Evolutionary conservation across 176 grass and related monocot genomes (phyloP).

Genomic region (Rhynchospora tenuis): DNA sequence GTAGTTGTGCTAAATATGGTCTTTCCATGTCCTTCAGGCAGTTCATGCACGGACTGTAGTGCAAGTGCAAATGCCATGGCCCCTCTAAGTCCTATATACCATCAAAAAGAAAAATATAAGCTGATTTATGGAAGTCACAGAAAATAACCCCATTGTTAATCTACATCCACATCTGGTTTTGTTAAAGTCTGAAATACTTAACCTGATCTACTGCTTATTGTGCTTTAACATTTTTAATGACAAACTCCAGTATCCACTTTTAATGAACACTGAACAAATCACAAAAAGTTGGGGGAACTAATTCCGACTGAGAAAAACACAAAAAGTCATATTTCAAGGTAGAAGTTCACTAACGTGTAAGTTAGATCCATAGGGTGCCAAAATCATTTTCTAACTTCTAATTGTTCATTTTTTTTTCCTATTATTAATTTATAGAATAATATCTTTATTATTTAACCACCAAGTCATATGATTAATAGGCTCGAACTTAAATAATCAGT

Average conservation of each 20-base stretch:
- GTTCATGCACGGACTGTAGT: constrained; percentile 94
- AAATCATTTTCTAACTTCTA: background rate
- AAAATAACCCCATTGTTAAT: background rate
- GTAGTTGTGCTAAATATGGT: constrained; percentile 91
- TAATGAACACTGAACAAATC: background rate
- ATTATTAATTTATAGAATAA: background rate
- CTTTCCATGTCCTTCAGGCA: constrained; percentile 94
- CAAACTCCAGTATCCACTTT: background rate
- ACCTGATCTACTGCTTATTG: background rate
- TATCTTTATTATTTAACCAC: background rate
- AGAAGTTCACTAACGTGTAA: background rate
- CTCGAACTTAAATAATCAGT: background rate
- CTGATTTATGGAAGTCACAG: background rate
- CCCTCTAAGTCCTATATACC: constrained; percentile 76
- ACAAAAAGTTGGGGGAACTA: background rate
- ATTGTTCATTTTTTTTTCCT: background rate
- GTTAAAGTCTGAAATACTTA: background rate
- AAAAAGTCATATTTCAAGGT: background rate
- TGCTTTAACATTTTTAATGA: background rate
- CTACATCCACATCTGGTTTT: background rate
- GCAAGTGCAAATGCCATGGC: constrained; percentile 99
- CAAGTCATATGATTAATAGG: constrained; percentile 3
- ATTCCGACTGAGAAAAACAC: background rate
- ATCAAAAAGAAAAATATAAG: constrained; percentile 21
- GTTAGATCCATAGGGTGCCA: background rate